Evolutionary conservation across 2,329 filamentous ascomycete species (phyloP).

Genomic region (Cadophora gregata): DNA sequence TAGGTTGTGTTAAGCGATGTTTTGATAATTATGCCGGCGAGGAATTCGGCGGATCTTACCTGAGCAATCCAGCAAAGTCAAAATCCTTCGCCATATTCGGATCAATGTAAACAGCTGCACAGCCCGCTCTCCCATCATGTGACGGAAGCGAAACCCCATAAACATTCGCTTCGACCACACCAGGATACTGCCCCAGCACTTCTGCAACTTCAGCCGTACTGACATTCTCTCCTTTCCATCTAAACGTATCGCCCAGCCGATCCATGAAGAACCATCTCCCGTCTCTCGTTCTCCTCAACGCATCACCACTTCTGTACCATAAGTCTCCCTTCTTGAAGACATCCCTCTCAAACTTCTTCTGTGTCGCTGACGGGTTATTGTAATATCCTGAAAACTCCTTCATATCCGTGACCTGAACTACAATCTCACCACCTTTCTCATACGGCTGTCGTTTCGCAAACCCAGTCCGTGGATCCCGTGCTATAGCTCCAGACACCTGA

Average conservation of each 20-base stretch:
- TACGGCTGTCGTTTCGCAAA: slow-evolving; percentile 69
- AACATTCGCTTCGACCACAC: slow-evolving; percentile 70
- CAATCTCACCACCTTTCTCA: slow-evolving; percentile 75
- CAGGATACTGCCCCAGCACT: slow-evolving; percentile 62
- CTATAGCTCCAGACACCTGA: slow-evolving; percentile 69
- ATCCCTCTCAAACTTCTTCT: slow-evolving; percentile 68
- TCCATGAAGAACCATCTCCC: slow-evolving; percentile 75
- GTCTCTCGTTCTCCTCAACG: slow-evolving; percentile 64
- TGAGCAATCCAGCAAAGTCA: slow-evolving; percentile 64
- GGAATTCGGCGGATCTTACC: slow-evolving; percentile 43
- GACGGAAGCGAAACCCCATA: slow-evolving; percentile 70
- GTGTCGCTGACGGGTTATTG: slow-evolving; percentile 68
- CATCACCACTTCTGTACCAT: slow-evolving; percentile 73
- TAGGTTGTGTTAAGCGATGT: slow-evolving; percentile 27
- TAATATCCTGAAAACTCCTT: slow-evolving; percentile 71
- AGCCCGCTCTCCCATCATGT: slow-evolving; percentile 73
- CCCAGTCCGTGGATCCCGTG: slow-evolving; percentile 69
- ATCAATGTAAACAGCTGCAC: slow-evolving; percentile 66
- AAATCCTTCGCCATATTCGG: slow-evolving; percentile 55
- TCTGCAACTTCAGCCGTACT: slow-evolving; percentile 71
- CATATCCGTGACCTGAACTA: slow-evolving; percentile 64
- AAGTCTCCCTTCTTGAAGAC: slow-evolving; percentile 71
- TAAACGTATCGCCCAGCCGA: slow-evolving; percentile 73
- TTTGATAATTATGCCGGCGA: slow-evolving; percentile 16
- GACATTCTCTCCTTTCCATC: slow-evolving; percentile 76